These are phyloP conservation scores for Phytopythium aichiense DNA, from an alignment of 352 stramenopile species.

Conservation along the genomic window DNA sequence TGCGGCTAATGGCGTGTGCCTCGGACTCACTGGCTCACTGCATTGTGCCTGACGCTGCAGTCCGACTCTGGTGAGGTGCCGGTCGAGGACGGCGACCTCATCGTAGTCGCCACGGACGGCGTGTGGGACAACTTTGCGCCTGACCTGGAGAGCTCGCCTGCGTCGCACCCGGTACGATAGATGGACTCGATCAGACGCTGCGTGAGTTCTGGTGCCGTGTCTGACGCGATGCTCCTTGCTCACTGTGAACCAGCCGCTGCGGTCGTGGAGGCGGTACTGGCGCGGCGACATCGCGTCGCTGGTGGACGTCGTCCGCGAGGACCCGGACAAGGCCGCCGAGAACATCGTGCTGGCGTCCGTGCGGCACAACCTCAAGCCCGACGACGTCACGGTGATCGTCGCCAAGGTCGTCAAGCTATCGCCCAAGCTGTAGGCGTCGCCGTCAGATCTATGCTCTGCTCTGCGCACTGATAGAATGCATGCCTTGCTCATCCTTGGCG, in stretches of 20 bases:
- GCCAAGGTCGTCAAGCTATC: slow-evolving; percentile 54
- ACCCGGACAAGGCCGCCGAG: slow-evolving; percentile 43
- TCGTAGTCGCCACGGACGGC: slow-evolving; percentile 76
- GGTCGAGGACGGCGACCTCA: slow-evolving; percentile 69
- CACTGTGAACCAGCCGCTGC: slow-evolving; percentile 29
- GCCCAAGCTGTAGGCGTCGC: slow-evolving; percentile 39
- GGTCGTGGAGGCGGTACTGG: slow-evolving; percentile 63
- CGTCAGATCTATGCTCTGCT: too few species aligned
- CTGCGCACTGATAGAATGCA: neutral
- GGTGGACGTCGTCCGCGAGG: slow-evolving; percentile 46
- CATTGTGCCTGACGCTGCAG: slow-evolving; percentile 18
- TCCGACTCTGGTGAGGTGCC: slow-evolving; percentile 66
- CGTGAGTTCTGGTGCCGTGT: neutral
- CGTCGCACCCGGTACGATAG: slow-evolving; percentile 51
- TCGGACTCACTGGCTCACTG: neutral
- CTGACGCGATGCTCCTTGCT: neutral
- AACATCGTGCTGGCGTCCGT: slow-evolving; percentile 67
- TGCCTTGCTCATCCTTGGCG: neutral
- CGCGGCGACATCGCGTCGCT: slow-evolving; percentile 53
- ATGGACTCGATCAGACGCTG: neutral
- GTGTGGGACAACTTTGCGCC: slow-evolving; percentile 81
- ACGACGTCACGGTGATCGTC: slow-evolving; percentile 80
- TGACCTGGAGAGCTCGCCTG: slow-evolving; percentile 37
- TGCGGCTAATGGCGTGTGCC: too few species aligned
- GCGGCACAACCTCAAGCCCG: slow-evolving; percentile 80